A percentile compares a stretch with the other conserved stretches of the same genome.
Evolutionary conservation across 345 rosid genomes (phyloP).

Genomic region (Moricandia arvensis): DNA sequence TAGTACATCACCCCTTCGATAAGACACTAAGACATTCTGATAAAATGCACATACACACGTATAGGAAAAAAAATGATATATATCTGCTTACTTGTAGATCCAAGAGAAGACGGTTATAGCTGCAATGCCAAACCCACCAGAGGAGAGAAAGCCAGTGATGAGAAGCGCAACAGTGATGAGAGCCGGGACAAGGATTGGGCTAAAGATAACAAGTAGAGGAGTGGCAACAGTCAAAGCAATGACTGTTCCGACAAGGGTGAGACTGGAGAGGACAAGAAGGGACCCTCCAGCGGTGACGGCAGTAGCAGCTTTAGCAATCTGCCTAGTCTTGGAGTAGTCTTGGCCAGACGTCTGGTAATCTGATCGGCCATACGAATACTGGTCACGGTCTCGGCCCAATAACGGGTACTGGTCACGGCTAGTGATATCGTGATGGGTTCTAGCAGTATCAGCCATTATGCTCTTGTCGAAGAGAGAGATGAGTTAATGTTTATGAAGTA

Average conservation of each 20-base stretch:
- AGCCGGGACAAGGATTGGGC: slow-evolving; percentile 86
- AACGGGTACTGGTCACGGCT: slow-evolving; percentile 13
- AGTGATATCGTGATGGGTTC: slow-evolving; percentile 33
- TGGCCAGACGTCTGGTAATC: slow-evolving; percentile 10
- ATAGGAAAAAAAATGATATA: no score
- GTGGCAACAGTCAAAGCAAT: slow-evolving; percentile 75
- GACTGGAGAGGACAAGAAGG: slow-evolving; percentile 68
- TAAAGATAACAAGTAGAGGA: slow-evolving; percentile 79
- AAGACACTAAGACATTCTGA: neutral
- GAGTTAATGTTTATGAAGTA: slow-evolving; percentile 8
- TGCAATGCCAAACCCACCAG: slow-evolving; percentile 81
- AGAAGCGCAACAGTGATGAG: slow-evolving; percentile 51
- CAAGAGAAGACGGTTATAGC: slow-evolving; percentile 74
- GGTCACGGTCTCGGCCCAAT: slow-evolving; percentile 32
- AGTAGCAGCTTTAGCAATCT: slow-evolving; percentile 77
- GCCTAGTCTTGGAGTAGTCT: slow-evolving; percentile 47
- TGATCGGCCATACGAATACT: slow-evolving; percentile 43
- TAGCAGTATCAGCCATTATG: slow-evolving; percentile 34
- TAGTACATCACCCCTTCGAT: neutral
- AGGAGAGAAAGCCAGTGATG: slow-evolving; percentile 63
- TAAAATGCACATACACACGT: neutral
- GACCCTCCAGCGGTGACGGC: slow-evolving; percentile 82
- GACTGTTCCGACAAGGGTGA: slow-evolving; percentile 69
- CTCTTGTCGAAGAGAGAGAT: neutral
- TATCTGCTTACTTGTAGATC: slow-evolving; percentile 60